Evolutionary conservation across 2,329 filamentous ascomycete genomes (phyloP), one percentile per base, ranked within the genome.

Genomic region (Capronia americana): DNA sequence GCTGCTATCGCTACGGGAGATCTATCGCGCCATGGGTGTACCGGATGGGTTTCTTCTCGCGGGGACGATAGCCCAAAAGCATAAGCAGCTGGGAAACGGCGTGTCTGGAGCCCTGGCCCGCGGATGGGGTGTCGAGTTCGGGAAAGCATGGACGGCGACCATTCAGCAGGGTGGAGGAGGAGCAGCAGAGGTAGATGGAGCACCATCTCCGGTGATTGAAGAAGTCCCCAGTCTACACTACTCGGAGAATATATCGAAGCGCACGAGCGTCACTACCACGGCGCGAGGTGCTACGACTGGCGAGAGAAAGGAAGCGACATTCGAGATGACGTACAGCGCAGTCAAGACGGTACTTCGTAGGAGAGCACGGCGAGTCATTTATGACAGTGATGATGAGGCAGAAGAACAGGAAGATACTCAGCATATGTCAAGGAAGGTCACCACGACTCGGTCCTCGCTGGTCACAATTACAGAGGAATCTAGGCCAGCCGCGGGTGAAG

Each of bases 101-200:
- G 92, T 96, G 0, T 86, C 91, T 2, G 81, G 91, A 8, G 85
- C 87, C 26, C 85, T 92, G 0, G 86, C 90, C 0, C 76, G 92
- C 20, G 86, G 87, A 0, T 75, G 93, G 1, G 92, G 92, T 0
- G 73, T 91, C 4, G n/a, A 5, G 4, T 51, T 70, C 34, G 63
- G 4, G 93, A 93, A 77, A 97, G 94, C 82, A 97, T 98, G 93
- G 94, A 11, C 24, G 11, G 56, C 32, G 12, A 65, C 59, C 23
- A 4, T 66, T 23, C 44, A 62, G 4, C 11, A 24, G 58, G 26
- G 46, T n/a, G 41, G 30, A 20, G 8, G 28, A 41, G 55, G 1
- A 23, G 32, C 1, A 44, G 6, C 44, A 30, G 38, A 12, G 11
- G 20, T 10, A 11, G 20, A 51, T 24, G 8, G 26, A 24, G 23